A percentile compares a stretch with the other conserved stretches of the same genome.
These are phyloP conservation scores for Rhododendron ferrugineum DNA, from an alignment of 148 eudicot genomes.

Conservation along the genomic window DNA sequence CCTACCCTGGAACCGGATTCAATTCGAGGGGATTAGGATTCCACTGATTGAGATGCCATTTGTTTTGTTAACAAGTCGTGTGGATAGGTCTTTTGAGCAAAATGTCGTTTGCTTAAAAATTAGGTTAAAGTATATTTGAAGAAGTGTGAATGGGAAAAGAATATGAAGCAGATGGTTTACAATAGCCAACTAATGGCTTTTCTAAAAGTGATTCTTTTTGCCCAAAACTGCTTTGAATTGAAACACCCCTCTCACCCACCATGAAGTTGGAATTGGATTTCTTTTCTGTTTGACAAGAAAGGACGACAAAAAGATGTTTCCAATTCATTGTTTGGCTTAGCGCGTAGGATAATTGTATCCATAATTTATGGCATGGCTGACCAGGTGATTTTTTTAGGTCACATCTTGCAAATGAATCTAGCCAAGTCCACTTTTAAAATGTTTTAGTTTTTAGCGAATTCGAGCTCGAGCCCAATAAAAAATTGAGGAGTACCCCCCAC, in stretches of 20 bases:
- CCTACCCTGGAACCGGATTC: background rate
- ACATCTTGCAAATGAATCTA: too few species aligned
- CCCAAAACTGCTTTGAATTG: background rate
- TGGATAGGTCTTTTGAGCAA: background rate
- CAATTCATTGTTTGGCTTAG: background rate
- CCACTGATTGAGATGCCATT: background rate
- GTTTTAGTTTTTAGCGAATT: too few species aligned
- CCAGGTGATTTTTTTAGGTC: too few species aligned
- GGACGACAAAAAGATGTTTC: background rate
- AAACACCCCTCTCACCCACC: background rate
- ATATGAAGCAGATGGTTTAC: background rate
- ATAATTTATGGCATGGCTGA: background rate
- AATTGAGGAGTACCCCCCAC: too few species aligned
- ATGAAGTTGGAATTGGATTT: slow-evolving; percentile 8
- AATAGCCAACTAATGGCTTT: background rate
- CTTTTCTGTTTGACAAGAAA: slow-evolving; percentile 3
- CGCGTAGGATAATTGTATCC: background rate
- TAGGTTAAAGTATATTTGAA: background rate
- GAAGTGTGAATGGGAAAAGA: slow-evolving; percentile 9
- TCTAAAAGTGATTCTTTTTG: slow-evolving; percentile 3
- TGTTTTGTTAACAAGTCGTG: background rate
- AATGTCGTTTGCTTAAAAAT: background rate
- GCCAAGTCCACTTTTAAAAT: too few species aligned
- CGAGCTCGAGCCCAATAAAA: too few species aligned
- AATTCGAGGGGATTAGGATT: slow-evolving; percentile 1